Evolutionary conservation across 805 yeast genomes (phyloP), one percentile per base, ranked within the genome.

Genomic region (Hanseniaspora thailandica): DNA sequence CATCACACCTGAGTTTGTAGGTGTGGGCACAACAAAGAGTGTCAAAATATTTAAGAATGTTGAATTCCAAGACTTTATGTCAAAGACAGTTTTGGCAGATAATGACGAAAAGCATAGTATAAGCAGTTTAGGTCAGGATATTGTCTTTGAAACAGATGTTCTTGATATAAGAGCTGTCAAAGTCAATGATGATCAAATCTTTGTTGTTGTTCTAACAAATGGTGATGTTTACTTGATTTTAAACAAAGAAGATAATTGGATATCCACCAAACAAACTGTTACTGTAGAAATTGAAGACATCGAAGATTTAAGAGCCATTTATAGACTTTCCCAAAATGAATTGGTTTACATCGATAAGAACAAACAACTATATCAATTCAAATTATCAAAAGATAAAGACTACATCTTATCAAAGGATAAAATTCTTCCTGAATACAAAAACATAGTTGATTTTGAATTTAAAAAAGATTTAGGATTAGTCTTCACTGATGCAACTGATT

Each of bases 391-490:
- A 15, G 23, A 41, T 10, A 22, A 17, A 13, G 28, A 26, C 10
- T 26, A 39, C 12, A 17, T 1, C 5, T 9, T 41, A 4, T 9
- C 25, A 15, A 26, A 25, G 4, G 8, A 2, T 19, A n/a, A 15
- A 1, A 10, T 41, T 5, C 17, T 25, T 3, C 9, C 45, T 17
- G 33, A 41, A n/a, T 12, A 17, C 19, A 41, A 25, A 17, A 30
- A 36, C 26, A 34, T 50, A 1, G 13, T 34, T 8, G 54, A 50
- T 23, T 50, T 50, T 43, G 47, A 50, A 22, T 43, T 35, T 15
- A 50, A 50, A 33, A 26, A 26, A 15, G 34, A 44, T 19, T 5
- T 35, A n/a, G 39, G 41, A 4, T 26, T 50, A 15, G 44, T 19
- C 2, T 23, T 50, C 17, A 25, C 43, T 2, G 30, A 43, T 19